These are phyloP conservation scores for Ogataea chonburiensis DNA, from an alignment of 805 yeast species.

Conservation along the genomic window DNA sequence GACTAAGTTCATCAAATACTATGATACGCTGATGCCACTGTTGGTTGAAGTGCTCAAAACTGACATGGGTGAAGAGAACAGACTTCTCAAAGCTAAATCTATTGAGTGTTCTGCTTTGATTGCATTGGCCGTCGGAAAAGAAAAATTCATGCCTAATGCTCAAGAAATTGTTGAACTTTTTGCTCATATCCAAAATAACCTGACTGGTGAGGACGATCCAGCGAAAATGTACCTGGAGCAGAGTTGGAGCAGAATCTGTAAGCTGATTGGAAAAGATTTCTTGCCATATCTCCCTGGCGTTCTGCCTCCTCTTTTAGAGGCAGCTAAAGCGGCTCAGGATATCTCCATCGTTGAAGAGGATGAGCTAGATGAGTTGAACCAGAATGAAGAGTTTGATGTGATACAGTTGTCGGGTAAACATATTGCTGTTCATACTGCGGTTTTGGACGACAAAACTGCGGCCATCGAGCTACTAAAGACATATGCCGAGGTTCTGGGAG, in stretches of 20 bases:
- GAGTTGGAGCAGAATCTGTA: conserved; percentile 94
- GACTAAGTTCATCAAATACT: conserved; percentile 81
- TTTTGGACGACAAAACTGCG: conserved; percentile 89
- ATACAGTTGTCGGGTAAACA: conserved; percentile 88
- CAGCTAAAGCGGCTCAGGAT: conserved; percentile 89
- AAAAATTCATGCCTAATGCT: conserved; percentile 75
- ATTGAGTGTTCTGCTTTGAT: conserved; percentile 94
- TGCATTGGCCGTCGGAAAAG: conserved; percentile 93
- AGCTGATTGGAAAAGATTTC: conserved; percentile 81
- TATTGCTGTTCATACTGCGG: conserved; percentile 90
- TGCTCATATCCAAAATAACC: conserved; percentile 60
- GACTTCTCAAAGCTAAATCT: conserved; percentile 84
- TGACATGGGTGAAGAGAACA: conserved; percentile 75
- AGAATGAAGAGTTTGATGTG: conserved; percentile 94
- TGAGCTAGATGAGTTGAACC: conserved; percentile 75
- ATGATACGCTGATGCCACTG: conserved; percentile 91
- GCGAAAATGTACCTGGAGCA: conserved; percentile 83
- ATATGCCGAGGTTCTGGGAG: conserved; percentile 83
- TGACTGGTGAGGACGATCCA: conserved; percentile 76
- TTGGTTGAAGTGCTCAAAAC: conserved; percentile 74
- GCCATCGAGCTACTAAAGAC: conserved; percentile 86
- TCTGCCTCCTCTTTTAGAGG: conserved; percentile 80
- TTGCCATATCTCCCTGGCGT: conserved; percentile 80
- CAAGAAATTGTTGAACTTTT: conserved; percentile 71
- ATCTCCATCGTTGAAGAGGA: conserved; percentile 86